Conservation (phyloP, 2,329 filamentous ascomycete species). For the Fusarium sp. region DNA sequence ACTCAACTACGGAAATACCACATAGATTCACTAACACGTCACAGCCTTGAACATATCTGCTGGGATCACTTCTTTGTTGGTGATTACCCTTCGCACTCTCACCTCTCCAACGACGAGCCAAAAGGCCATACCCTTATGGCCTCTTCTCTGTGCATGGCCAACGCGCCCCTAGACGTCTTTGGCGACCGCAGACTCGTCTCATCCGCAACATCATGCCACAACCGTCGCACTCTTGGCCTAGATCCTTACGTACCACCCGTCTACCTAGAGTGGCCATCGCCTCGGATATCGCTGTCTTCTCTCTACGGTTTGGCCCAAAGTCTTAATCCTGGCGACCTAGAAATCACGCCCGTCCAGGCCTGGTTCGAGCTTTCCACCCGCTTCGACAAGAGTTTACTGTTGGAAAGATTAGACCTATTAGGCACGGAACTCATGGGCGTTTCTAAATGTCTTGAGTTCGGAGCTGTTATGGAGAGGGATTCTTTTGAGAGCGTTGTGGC, state of each 20-base stretch:
- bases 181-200: constrained; percentile 40
- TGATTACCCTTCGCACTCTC: constrained; percentile 52
- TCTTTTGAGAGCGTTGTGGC: constrained; percentile 60
- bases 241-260: constrained; percentile 38
- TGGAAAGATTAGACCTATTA: constrained; percentile 53
- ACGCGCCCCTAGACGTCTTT: constrained; percentile 53
- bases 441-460: constrained; percentile 60
- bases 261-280: constrained; percentile 52
- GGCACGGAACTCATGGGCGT: constrained; percentile 56
- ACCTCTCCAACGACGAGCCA: constrained; percentile 47
- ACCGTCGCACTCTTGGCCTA: constrained; percentile 23
- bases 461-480: constrained; percentile 59
- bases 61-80: constrained; percentile 61
- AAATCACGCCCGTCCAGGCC: constrained; percentile 64
- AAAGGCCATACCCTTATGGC: constrained; percentile 60
- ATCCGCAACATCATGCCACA: constrained; percentile 32
- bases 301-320: constrained; percentile 59
- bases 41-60: constrained; percentile 64
- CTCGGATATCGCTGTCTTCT: constrained; percentile 55
- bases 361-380: constrained; percentile 64
- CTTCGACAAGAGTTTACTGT: constrained; percentile 55
- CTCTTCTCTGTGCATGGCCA: constrained; percentile 55
- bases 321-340: constrained; percentile 55
- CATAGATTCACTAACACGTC: constrained; percentile 7
- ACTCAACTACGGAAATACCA: not conserved